A percentile compares a stretch with the other conserved stretches of the same genome.
Evolutionary conservation across 2,329 filamentous ascomycete species (phyloP).

Genomic region (Exophiala sp.): DNA sequence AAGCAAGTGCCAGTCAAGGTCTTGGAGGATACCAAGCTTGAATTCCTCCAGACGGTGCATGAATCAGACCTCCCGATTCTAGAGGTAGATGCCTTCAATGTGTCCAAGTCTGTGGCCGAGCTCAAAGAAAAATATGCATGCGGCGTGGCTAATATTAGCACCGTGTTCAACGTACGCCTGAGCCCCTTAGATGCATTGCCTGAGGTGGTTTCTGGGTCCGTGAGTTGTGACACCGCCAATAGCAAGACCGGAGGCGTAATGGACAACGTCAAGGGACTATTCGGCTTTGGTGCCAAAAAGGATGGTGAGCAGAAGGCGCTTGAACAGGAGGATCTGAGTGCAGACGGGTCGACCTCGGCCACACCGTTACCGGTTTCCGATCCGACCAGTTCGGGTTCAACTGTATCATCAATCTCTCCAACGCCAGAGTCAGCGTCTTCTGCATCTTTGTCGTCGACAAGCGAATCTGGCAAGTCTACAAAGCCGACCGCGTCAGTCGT

Average conservation of each 20-base stretch:
- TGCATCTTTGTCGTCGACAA: slow-evolving; percentile 27
- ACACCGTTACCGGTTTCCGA: slow-evolving; percentile 26
- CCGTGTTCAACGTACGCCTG: slow-evolving; percentile 71
- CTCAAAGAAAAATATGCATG: slow-evolving; percentile 76
- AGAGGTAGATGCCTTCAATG: slow-evolving; percentile 69
- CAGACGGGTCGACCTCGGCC: slow-evolving; percentile 30
- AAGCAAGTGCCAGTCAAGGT: slow-evolving; percentile 84
- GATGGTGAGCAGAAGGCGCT: slow-evolving; percentile 65
- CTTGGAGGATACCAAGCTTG: slow-evolving; percentile 71
- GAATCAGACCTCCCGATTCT: slow-evolving; percentile 56
- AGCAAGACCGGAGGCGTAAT: slow-evolving; percentile 75
- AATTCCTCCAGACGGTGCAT: slow-evolving; percentile 67
- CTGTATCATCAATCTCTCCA: slow-evolving; percentile 29
- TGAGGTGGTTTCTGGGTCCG: slow-evolving; percentile 65
- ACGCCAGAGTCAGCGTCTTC: slow-evolving; percentile 40
- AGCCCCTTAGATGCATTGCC: slow-evolving; percentile 70
- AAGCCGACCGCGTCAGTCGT: slow-evolving; percentile 47
- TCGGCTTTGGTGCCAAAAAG: slow-evolving; percentile 89
- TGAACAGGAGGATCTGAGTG: slow-evolving; percentile 51
- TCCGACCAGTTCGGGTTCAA: slow-evolving; percentile 28
- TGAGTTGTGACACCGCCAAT: slow-evolving; percentile 76
- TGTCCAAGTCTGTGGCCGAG: slow-evolving; percentile 73
- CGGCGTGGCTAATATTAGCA: slow-evolving; percentile 66
- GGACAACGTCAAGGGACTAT: slow-evolving; percentile 91
- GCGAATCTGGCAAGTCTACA: slow-evolving; percentile 35